Conservation (phyloP, 495 filamentous ascomycete species). For the Entonaema liquescens region DNA sequence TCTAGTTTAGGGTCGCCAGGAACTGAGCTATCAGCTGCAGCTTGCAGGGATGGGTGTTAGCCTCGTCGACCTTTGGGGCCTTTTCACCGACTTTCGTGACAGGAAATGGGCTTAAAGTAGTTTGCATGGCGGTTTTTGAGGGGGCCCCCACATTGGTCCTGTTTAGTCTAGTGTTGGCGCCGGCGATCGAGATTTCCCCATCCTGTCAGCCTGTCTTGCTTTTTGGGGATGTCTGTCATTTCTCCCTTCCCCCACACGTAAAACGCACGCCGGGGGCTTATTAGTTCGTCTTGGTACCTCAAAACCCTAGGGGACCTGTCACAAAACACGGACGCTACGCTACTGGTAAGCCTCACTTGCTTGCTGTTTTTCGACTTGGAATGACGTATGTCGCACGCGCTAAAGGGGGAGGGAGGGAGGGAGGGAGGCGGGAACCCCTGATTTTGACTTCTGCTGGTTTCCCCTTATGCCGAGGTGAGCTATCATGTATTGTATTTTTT, state of each 20-base stretch:
- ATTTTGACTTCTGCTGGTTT: background rate
- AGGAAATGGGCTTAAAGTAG: background rate
- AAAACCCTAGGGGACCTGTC: background rate
- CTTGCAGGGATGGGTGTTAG: constrained; percentile 5
- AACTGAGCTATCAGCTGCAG: background rate
- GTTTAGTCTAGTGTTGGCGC: constrained; percentile 12
- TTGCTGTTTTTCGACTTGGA: background rate
- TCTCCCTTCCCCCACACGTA: background rate
- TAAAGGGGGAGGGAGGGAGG: no score
- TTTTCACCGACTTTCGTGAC: constrained; percentile 17
- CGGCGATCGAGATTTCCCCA: constrained; percentile 11
- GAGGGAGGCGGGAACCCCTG: constrained; percentile 3
- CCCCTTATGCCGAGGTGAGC: background rate
- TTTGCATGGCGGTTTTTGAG: background rate
- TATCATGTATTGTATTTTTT: background rate
- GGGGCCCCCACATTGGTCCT: constrained; percentile 9
- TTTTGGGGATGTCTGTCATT: background rate
- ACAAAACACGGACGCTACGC: background rate
- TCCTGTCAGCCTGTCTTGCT: background rate
- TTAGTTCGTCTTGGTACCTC: background rate
- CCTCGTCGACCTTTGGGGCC: background rate
- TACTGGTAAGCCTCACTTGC: background rate
- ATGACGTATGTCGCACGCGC: constrained; percentile 23
- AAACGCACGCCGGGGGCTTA: background rate
- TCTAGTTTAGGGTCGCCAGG: background rate